These are phyloP conservation scores for Conticribra guillardii DNA, from an alignment of 108 stramenopile species.

Conservation along the genomic window DNA sequence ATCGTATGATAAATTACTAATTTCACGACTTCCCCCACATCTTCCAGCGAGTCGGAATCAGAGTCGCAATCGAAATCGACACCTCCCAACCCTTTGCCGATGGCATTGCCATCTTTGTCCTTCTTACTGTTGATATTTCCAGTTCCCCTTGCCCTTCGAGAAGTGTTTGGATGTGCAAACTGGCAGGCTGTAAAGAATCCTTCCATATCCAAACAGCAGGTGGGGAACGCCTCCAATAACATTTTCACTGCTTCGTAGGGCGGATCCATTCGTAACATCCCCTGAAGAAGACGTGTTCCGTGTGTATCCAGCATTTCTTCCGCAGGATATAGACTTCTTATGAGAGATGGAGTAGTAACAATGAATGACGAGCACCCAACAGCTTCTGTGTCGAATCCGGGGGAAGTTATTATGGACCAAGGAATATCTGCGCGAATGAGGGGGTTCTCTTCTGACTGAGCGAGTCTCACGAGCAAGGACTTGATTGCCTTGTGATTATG, in stretches of 20 bases:
- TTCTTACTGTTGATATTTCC: not conserved
- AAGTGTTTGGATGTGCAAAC: conserved; percentile 46
- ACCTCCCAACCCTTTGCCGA: too few species aligned
- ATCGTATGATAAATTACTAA: conserved; percentile 50
- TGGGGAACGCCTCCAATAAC: conserved; percentile 43
- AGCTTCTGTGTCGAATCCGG: conserved; percentile 1
- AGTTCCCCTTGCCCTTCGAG: conserved; percentile 1
- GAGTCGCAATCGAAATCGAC: conserved; percentile 11
- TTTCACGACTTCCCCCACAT: conserved; percentile 46
- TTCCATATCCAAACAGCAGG: conserved; percentile 53
- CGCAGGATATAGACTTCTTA: conserved; percentile 24
- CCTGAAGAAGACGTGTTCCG: conserved; percentile 38
- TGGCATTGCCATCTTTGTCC: not conserved
- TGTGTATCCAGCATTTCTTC: conserved; percentile 12
- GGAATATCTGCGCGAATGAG: conserved; percentile 47
- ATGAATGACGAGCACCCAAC: not conserved
- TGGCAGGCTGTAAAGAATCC: conserved; percentile 56
- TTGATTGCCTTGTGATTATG: conserved; percentile 15
- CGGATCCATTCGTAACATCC: conserved; percentile 48
- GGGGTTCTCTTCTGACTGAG: conserved; percentile 43
- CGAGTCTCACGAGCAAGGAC: conserved; percentile 23
- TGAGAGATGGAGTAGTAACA: conserved; percentile 2
- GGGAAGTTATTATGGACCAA: conserved; percentile 38
- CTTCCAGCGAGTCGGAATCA: conserved; percentile 30
- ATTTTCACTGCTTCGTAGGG: conserved; percentile 37